These are phyloP conservation scores for Botrytis porri DNA, from an alignment of 2,329 filamentous ascomycete species.

Conservation along the genomic window DNA sequence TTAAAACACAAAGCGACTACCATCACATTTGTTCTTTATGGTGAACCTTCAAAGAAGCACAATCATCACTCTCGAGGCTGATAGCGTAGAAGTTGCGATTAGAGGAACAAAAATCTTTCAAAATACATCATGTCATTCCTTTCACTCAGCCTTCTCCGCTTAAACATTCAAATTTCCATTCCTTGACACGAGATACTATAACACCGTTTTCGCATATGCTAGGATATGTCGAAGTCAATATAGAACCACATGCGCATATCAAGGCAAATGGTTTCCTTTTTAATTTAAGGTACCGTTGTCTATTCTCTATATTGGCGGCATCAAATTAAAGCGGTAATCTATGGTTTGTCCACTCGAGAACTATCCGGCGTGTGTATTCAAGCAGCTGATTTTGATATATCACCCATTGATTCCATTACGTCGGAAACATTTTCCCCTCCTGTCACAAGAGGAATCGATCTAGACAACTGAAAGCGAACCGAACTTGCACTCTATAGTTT, in stretches of 20 bases:
- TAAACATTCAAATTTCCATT: background rate
- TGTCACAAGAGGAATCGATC: too few relatives aligned
- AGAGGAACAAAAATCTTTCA: background rate
- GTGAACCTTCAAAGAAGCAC: background rate
- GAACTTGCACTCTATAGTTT: too few relatives aligned
- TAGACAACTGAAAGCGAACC: too few relatives aligned
- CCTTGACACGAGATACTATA: background rate
- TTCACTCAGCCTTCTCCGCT: background rate
- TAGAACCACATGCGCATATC: background rate
- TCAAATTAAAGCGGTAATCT: background rate
- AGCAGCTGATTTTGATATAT: background rate
- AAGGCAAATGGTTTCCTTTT: background rate
- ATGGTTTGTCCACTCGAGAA: background rate
- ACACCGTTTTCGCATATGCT: background rate
- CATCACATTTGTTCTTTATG: background rate
- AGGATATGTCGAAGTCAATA: background rate
- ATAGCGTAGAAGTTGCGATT: background rate
- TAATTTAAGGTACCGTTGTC: background rate
- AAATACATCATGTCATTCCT: background rate
- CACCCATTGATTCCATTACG: background rate
- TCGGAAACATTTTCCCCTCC: background rate
- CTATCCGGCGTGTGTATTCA: background rate
- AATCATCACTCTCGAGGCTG: background rate
- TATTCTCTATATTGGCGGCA: background rate
- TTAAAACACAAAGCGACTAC: too few relatives aligned